Conservation (phyloP, 192 early-diverging fungal species). For the Podila epicladia region DNA sequence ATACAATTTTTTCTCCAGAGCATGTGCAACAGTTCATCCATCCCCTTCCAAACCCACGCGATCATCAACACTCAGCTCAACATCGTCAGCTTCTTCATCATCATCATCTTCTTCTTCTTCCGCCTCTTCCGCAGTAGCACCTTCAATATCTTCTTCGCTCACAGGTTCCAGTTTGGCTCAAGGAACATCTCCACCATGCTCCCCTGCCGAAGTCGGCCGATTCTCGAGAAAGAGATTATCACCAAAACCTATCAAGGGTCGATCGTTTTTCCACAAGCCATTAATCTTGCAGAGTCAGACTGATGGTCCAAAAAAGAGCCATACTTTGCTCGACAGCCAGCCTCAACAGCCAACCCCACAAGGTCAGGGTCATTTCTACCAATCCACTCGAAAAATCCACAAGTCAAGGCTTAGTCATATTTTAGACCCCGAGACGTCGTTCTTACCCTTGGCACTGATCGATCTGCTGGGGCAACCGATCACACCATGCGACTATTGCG, state of each 20-base stretch:
- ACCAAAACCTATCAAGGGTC: not conserved
- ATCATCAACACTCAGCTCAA: slow-evolving; percentile 7
- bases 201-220: not conserved
- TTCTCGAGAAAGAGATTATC: not conserved
- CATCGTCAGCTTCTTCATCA: slow-evolving; percentile 24
- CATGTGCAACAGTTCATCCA: slow-evolving; percentile 27
- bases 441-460: slow-evolving; percentile 25
- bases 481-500: slow-evolving; percentile 34
- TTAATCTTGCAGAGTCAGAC: not conserved
- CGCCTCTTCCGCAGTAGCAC: not conserved
- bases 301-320: not conserved
- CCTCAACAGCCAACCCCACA: not conserved
- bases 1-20: slow-evolving; percentile 38
- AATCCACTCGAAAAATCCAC: not conserved
- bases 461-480: slow-evolving; percentile 14
- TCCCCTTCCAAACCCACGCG: slow-evolving; percentile 23
- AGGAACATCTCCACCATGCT: not conserved
- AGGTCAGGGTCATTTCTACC: not conserved
- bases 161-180: not conserved
- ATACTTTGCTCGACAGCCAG: not conserved
- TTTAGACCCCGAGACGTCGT: slow-evolving; percentile 28
- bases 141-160: slow-evolving; percentile 6
- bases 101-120: slow-evolving; percentile 16
- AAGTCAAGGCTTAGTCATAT: slow-evolving; percentile 17
- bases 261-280: slow-evolving; percentile 1